Percentiles rank a stretch among this genome's conserved stretches.
Evolutionary conservation across 2,329 filamentous ascomycete species (phyloP).

Genomic region (Colletotrichum camelliae): DNA sequence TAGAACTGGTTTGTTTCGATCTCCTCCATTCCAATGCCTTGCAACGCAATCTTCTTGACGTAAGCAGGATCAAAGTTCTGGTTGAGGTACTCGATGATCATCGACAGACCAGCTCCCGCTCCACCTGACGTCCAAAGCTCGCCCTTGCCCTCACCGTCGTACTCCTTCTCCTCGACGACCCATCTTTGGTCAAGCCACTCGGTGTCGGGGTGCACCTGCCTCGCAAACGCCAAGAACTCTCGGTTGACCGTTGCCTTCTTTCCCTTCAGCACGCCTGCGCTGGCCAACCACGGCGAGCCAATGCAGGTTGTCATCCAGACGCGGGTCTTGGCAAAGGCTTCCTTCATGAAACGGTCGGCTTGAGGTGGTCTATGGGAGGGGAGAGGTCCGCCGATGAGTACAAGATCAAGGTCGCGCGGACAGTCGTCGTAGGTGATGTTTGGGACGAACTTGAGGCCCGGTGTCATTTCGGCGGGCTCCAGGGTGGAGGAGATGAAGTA

Average conservation of each 20-base stretch:
- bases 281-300: slow-evolving; percentile 43
- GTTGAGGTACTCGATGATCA: slow-evolving; percentile 11
- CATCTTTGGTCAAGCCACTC: slow-evolving; percentile 44
- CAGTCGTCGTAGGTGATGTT: slow-evolving; percentile 44
- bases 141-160: slow-evolving; percentile 28
- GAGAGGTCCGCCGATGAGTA: slow-evolving; percentile 41
- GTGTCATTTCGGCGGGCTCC: slow-evolving; percentile 33
- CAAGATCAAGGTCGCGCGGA: slow-evolving; percentile 44
- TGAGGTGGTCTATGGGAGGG: slow-evolving; percentile 32
- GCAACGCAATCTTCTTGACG: slow-evolving; percentile 3
- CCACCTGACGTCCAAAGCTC: slow-evolving; percentile 43
- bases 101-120: slow-evolving; percentile 36
- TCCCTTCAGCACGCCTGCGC: slow-evolving; percentile 38
- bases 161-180: slow-evolving; percentile 39
- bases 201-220: slow-evolving; percentile 32
- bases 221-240: slow-evolving; percentile 29
- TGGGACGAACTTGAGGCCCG: slow-evolving; percentile 36
- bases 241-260: slow-evolving; percentile 44
- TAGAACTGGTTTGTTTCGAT: slow-evolving; percentile 16
- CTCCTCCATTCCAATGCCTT: background rate
- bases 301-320: slow-evolving; percentile 43
- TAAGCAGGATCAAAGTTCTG: slow-evolving; percentile 11
- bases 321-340: slow-evolving; percentile 38
- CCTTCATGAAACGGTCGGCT: slow-evolving; percentile 38
- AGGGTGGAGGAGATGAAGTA: slow-evolving; percentile 41